Conservation (phyloP, 441 rosid genomes). For the Erodium moschatum region DNA sequence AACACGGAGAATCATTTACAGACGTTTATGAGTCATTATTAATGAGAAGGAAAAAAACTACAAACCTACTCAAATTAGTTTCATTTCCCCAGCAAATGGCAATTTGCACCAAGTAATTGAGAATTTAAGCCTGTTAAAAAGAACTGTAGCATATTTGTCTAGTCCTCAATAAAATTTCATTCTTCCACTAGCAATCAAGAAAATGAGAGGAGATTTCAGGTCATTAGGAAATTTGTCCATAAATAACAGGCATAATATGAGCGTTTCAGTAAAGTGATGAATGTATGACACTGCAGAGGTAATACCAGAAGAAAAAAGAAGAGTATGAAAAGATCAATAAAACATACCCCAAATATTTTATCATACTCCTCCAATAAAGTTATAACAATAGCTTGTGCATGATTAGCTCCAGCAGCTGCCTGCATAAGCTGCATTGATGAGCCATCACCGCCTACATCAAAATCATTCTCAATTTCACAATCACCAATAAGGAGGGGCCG, state of each 20-base stretch:
- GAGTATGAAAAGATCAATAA: conserved; percentile 10
- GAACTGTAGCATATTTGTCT: neutral
- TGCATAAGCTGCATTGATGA: conserved; percentile 73
- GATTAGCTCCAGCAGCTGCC: conserved; percentile 99
- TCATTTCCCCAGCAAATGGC: neutral
- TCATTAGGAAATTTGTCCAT: neutral
- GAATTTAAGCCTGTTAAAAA: neutral
- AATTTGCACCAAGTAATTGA: neutral
- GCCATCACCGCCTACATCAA: conserved; percentile 76
- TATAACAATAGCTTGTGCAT: conserved; percentile 94
- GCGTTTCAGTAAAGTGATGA: neutral
- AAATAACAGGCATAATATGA: neutral
- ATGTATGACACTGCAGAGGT: neutral
- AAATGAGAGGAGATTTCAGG: neutral
- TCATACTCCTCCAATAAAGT: conserved; percentile 82
- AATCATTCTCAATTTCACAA: conserved; percentile 77
- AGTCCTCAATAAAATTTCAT: too few species aligned
- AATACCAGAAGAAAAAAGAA: neutral
- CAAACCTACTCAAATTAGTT: too few species aligned
- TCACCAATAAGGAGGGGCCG: conserved; percentile 97
- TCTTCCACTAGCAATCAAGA: neutral
- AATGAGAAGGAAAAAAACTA: too few species aligned
- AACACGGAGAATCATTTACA: too few species aligned
- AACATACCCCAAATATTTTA: conserved; percentile 77
- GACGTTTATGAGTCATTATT: too few species aligned